Evolutionary conservation across 2,329 filamentous ascomycete species (phyloP).

Genomic region (Arthrobotrys iridis): DNA sequence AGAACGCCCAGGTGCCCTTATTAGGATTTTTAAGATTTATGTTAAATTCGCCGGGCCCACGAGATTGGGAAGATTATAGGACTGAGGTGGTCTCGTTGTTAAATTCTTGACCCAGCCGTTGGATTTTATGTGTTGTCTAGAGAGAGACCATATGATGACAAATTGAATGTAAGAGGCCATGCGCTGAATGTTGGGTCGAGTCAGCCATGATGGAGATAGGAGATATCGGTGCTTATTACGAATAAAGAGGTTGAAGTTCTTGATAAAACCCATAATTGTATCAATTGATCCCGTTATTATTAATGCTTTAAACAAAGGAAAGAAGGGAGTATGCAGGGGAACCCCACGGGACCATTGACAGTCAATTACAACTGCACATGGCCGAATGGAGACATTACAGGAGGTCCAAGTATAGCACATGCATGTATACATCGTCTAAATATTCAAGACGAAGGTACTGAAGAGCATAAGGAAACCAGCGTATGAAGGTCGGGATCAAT

Average conservation of each 20-base stretch:
- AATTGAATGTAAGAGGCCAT: background rate
- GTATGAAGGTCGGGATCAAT: background rate
- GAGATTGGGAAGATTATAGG: background rate
- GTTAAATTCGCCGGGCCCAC: background rate
- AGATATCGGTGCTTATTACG: background rate
- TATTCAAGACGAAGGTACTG: background rate
- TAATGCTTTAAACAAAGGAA: slow-evolving; percentile 29
- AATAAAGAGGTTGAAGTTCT: background rate
- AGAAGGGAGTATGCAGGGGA: background rate
- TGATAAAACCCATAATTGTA: slow-evolving; percentile 19
- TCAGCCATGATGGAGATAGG: slow-evolving; percentile 33
- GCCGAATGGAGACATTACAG: background rate
- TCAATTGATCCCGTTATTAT: slow-evolving; percentile 36
- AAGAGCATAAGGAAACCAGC: background rate
- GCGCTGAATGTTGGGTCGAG: too few species aligned
- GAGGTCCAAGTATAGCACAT: slow-evolving; percentile 16
- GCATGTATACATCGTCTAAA: slow-evolving; percentile 27
- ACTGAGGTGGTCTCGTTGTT: background rate
- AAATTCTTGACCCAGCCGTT: slow-evolving; percentile 5
- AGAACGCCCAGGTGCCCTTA: background rate
- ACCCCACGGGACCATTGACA: background rate
- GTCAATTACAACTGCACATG: background rate
- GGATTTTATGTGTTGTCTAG: slow-evolving; percentile 45
- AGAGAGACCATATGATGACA: background rate
- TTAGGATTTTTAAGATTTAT: background rate